Percentiles rank a stretch among this genome's conserved stretches.
phyloP scores from a whole-genome alignment of 495 filamentous ascomycete species.

The Trichoderma reesei region DNA sequence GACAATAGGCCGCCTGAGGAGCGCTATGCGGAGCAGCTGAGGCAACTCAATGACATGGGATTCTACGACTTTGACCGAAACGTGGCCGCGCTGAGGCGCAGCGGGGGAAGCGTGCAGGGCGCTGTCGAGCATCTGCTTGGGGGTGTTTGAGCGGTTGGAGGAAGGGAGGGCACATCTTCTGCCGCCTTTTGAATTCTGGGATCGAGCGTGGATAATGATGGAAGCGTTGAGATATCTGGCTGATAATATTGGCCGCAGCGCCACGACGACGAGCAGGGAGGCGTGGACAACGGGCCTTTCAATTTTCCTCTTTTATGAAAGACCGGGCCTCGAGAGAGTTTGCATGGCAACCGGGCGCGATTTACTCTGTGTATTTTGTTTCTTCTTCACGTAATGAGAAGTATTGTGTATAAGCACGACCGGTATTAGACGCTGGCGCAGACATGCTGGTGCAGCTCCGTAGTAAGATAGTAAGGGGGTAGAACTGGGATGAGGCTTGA shows the following conservation, averaged over 20 bases:
- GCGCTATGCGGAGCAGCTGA: conserved; percentile 77
- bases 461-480: no score
- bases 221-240: background rate
- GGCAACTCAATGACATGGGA: conserved; percentile 97
- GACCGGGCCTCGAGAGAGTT: background rate
- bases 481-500: no score
- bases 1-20: conserved; percentile 92
- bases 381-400: background rate
- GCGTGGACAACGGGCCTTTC: background rate
- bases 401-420: background rate
- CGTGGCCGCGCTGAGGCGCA: conserved; percentile 74
- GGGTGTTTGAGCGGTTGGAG: background rate
- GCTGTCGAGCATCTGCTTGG: conserved; percentile 72
- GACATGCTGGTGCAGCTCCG: no score
- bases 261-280: background rate
- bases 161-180: background rate
- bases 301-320: background rate
- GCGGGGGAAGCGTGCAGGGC: conserved; percentile 90
- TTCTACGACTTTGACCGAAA: conserved; percentile 96
- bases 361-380: conserved; percentile 1
- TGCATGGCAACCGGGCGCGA: conserved; percentile 5
- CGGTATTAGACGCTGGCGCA: no score
- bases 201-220: conserved; percentile 3
- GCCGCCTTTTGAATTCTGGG: background rate
- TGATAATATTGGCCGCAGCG: background rate